Evolutionary conservation across 2,329 filamentous ascomycete genomes (phyloP).

Genomic region (Diplodia intermedia): DNA sequence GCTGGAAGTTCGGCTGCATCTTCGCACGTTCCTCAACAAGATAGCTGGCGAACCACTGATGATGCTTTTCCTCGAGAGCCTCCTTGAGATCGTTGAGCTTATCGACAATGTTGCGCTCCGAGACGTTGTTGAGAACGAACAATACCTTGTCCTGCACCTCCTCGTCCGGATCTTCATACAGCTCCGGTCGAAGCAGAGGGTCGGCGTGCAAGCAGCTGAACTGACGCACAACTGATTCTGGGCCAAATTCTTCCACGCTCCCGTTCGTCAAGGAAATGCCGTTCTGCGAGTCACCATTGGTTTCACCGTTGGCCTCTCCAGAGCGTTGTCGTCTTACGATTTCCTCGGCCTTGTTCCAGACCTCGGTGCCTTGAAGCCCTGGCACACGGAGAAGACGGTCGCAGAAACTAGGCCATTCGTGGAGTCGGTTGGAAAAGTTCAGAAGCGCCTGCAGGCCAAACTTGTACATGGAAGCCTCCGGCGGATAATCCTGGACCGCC

Average conservation of each 20-base stretch:
- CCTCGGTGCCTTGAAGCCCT: conserved; percentile 82
- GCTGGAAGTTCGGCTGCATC: conserved; percentile 95
- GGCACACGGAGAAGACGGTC: conserved; percentile 82
- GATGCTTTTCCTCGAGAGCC: conserved; percentile 78
- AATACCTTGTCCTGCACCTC: conserved; percentile 91
- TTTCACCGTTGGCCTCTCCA: conserved; percentile 62
- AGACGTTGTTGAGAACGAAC: conserved; percentile 96
- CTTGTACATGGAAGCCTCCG: conserved; percentile 94
- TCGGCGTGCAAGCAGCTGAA: conserved; percentile 84
- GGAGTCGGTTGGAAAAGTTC: conserved; percentile 80
- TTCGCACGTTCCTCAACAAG: conserved; percentile 96
- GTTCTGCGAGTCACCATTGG: conserved; percentile 53
- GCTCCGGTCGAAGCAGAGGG: conserved; percentile 65
- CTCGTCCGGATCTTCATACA: conserved; percentile 82
- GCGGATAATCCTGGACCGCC: conserved; percentile 82
- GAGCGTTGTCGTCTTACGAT: conserved; percentile 74
- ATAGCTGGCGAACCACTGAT: conserved; percentile 96
- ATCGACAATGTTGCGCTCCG: conserved; percentile 81
- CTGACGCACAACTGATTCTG: conserved; percentile 69
- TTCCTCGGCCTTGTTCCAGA: conserved; percentile 81
- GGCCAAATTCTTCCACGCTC: conserved; percentile 47
- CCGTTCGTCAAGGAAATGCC: conserved; percentile 71
- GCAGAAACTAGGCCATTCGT: conserved; percentile 96
- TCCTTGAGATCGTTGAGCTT: conserved; percentile 85
- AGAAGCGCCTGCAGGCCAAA: conserved; percentile 95